Evolutionary conservation across 163 green algal genomes (phyloP).

Genomic region (Chlamydomonas reinhardtii): DNA sequence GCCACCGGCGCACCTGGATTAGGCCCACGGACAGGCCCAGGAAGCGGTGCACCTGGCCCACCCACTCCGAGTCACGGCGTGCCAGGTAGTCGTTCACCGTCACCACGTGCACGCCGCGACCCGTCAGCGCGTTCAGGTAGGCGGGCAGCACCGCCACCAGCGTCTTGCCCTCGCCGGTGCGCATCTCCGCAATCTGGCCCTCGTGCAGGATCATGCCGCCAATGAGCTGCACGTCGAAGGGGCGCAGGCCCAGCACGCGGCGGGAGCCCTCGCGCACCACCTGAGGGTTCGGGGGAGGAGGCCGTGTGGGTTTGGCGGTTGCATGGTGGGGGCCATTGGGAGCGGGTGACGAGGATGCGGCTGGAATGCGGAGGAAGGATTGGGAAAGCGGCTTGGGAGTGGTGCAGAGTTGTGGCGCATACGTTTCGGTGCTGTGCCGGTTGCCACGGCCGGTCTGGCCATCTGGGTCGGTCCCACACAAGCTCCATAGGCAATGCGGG

Average conservation of each 20-base stretch:
- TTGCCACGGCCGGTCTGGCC: no score
- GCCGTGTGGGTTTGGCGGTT: not conserved
- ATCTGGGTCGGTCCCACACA: no score
- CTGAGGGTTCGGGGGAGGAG: conserved; percentile 51
- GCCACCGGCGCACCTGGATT: conserved; percentile 70
- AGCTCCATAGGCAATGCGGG: no score
- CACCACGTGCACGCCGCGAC: conserved; percentile 96
- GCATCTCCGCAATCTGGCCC: conserved; percentile 98
- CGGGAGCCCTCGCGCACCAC: conserved; percentile 93
- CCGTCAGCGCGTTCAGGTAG: conserved; percentile 95
- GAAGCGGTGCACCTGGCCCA: conserved; percentile 90
- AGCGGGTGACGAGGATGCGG: not conserved
- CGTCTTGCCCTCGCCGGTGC: conserved; percentile 98
- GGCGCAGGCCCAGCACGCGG: conserved; percentile 95
- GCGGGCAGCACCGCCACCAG: conserved; percentile 96
- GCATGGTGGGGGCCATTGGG: not conserved
- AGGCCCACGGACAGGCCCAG: conserved; percentile 92
- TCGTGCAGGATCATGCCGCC: conserved; percentile 98
- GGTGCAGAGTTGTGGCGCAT: no score
- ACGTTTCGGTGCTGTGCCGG: no score
- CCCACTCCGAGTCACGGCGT: conserved; percentile 95
- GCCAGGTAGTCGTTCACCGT: conserved; percentile 99
- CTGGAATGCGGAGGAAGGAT: no score
- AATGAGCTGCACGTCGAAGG: conserved; percentile 98
- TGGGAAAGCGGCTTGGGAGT: no score